Evolutionary conservation across 2,329 filamentous ascomycete species (phyloP), one percentile per base, ranked within the genome.

Genomic region (Coniochaeta sp.): DNA sequence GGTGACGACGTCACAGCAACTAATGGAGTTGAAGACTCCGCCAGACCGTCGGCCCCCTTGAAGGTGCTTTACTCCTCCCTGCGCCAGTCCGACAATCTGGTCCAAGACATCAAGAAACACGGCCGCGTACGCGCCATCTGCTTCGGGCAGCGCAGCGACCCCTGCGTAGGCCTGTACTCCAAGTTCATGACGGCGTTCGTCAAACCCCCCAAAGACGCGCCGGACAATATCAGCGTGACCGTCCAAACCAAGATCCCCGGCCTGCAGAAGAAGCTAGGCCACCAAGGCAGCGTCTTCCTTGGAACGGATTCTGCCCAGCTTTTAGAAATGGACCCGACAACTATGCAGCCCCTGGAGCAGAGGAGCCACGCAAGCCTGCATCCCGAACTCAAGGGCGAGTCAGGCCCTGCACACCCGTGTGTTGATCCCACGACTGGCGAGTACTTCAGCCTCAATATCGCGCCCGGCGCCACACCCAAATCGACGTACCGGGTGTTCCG

Each of bases 401-500:
- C 88, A 13, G 85, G 85, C 1, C 84, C 79, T 32, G 81, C 89
- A 0, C 90, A 95, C 63, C 81, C 85, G 0, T 82, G 85, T 51
- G 77, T 79, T 0, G 88, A 94, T 63, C 86, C 86, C 0, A 65
- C 69, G 0, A 91, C 85, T 0, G 89, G 89, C 6, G 88, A 94
- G 56, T 63, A 88, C 6, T 92, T 81, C 75, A 95, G 94, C 67
- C 92, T 81, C 69, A 95, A 95, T 61, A 77, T 91, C n/a, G 75
- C 82, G 0, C 64, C 87, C 16, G 83, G 82, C 0, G n/a, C n/a
- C n/a, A n/a, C n/a, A n/a, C 67, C 64, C 0, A 63, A 62, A 0
- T 65, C 79, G 0, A 81, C 74, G 0, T 94, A 92, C 62, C 82
- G 86, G 14, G 62, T 94, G 14, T 94, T 91, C 65, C 71, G 76